Percentiles rank a stretch among this genome's conserved stretches.
These are phyloP conservation scores for Canavalia ensiformis DNA, from an alignment of 306 rosid species.

Conservation along the genomic window DNA sequence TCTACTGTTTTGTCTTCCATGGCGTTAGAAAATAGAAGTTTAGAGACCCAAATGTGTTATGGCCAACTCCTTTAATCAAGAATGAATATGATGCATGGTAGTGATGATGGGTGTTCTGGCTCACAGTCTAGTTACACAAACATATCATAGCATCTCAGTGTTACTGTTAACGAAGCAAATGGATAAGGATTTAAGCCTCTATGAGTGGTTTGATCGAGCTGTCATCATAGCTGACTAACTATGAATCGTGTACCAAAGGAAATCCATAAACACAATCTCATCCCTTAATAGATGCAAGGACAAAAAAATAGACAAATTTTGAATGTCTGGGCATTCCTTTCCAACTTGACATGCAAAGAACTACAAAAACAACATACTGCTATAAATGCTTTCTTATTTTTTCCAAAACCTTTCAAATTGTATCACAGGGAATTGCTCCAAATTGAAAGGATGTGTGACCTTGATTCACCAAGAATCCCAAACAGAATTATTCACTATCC, in stretches of 20 bases:
- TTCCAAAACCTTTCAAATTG: neutral
- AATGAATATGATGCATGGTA: neutral
- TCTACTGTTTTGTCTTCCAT: neutral
- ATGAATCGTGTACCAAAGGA: neutral
- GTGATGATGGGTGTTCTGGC: constrained; percentile 20
- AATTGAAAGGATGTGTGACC: neutral
- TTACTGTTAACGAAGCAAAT: neutral
- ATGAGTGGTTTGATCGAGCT: neutral
- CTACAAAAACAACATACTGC: constrained; percentile 2
- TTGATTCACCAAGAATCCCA: neutral
- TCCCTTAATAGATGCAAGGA: neutral
- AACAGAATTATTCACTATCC: neutral
- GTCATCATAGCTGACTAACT: neutral
- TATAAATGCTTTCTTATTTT: constrained; percentile 7
- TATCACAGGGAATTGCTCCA: neutral
- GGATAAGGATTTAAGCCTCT: neutral
- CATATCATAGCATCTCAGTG: neutral
- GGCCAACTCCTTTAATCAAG: neutral
- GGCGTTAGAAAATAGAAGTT: neutral
- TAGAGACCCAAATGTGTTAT: neutral
- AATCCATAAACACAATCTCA: neutral
- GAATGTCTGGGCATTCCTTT: neutral
- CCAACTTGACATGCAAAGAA: constrained; percentile 5
- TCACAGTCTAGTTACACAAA: neutral
- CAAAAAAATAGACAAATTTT: neutral